Base-by-base conservation (phyloP, 371 early-diverging fungal species). In the Syncephalastrum monosporum region DNA sequence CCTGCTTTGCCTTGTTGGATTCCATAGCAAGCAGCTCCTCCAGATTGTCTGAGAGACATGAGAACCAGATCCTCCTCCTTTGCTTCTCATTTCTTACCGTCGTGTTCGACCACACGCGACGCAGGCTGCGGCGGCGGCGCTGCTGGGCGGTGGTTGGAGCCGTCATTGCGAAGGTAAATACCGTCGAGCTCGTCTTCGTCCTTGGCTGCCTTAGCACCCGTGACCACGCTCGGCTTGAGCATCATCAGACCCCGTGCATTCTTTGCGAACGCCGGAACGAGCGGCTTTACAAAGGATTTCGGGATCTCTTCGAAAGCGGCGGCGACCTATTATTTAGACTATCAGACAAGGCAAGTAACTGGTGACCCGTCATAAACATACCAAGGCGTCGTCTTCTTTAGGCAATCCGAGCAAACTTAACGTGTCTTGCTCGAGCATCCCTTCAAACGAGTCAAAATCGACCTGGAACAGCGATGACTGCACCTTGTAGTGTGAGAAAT, bases 191-290 rank as follows among this genome's bases (percentile, higher is more conserved):
- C 38, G 7, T 15, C 43, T 50, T 63, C 44, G 21, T 44, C 56
- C 52, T 57, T 60, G 19, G 46, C 56, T 42, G n/a, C 44, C 33
- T 56, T 19, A 48, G 55, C 17, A 64, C 24, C 54, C 8, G 56
- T 46, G 12, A 53, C 50, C n/a, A 65, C 51, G 23, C 67, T 56
- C 27, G 64, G 55, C 49, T 74, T 74, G 25, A 77, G 72, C 17
- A 77, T 19, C 2, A 77, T 68, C 16, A 69, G 55, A 1, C 78
- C 78, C 24, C 65, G 70, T 12, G 63, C 61, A 38, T 64, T 78
- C 41, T 68, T 78, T 12, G 59, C 47, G 53, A 78, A 68, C 10
- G 73, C 67, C 15, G 78, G 78, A 1, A 78, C 66, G 41, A 78
- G 61, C 2, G 78, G 75, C 47, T 78, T 78, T 24, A 64, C 59